Evolutionary conservation across 2,329 filamentous ascomycete genomes (phyloP).

Genomic region (Chaetomiaceae sp.): DNA sequence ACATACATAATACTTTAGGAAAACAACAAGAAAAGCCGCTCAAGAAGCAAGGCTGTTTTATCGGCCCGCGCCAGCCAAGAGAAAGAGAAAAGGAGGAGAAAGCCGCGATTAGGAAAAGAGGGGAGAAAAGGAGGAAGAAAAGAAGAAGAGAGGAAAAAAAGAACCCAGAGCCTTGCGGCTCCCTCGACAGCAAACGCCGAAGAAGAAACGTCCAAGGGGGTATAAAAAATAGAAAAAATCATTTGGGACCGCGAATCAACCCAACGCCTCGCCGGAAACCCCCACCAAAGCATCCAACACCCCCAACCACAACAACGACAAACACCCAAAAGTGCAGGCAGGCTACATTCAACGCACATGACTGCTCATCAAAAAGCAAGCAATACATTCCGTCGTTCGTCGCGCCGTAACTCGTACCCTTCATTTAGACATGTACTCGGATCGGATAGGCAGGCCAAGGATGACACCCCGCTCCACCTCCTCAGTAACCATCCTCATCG

Average conservation of each 20-base stretch:
- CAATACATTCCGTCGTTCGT: constrained; percentile 16
- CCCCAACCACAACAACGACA: not conserved
- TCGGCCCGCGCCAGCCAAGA: constrained; percentile 15
- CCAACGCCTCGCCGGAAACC: constrained; percentile 8
- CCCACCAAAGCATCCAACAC: not conserved
- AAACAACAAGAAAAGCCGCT: constrained; percentile 3
- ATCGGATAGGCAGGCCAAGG: not conserved
- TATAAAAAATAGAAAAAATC: not conserved
- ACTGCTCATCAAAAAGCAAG: constrained; percentile 3
- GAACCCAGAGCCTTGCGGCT: not conserved
- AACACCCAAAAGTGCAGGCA: not conserved
- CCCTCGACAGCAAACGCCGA: not conserved
- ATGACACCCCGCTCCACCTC: too few relatives aligned
- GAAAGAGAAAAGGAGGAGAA: constrained; percentile 3
- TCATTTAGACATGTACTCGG: constrained; percentile 4
- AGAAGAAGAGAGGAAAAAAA: too few relatives aligned
- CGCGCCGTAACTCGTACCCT: constrained; percentile 27
- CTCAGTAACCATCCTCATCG: constrained; percentile 56
- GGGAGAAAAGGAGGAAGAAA: too few relatives aligned
- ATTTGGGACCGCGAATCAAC: constrained; percentile 1
- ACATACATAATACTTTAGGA: constrained; percentile 7
- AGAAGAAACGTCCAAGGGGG: not conserved
- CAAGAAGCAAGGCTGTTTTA: constrained; percentile 5
- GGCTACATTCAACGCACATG: constrained; percentile 13
- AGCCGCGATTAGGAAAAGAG: constrained; percentile 11